Percentiles rank a stretch among this genome's conserved stretches.
Conservation (phyloP, 768 basidiomycete genomes). For the Russula lepida region DNA sequence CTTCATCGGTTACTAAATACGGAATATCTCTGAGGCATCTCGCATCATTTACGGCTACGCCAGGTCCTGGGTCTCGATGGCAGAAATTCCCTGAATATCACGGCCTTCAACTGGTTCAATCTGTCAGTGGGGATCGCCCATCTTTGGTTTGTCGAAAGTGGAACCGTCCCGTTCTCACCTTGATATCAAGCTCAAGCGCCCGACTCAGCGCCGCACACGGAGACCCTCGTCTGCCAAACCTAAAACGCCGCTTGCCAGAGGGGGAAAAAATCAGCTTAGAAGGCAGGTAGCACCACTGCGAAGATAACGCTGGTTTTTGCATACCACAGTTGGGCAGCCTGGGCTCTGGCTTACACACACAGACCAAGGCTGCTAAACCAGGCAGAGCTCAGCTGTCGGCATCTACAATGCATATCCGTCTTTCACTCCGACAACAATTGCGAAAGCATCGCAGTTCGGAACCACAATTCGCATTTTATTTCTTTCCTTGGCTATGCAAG, state of each 20-base stretch:
- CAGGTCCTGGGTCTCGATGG: not conserved
- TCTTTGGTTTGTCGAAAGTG: not conserved
- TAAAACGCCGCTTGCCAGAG: constrained; percentile 18
- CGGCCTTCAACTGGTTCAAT: not conserved
- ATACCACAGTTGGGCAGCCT: not conserved
- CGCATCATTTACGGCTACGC: constrained; percentile 9
- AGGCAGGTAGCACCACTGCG: constrained; percentile 4
- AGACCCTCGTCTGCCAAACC: constrained; percentile 20
- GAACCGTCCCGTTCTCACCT: not conserved
- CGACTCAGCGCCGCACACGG: constrained; percentile 15
- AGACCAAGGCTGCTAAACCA: not conserved
- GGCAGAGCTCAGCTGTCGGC: not conserved
- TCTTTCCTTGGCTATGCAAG: not conserved
- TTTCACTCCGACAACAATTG: not conserved
- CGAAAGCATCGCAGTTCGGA: not conserved
- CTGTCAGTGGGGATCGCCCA: not conserved
- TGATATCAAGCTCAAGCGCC: constrained; percentile 14
- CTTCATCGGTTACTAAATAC: constrained; percentile 8
- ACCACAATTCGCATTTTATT: not conserved
- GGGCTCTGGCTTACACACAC: not conserved
- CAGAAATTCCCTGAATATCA: not conserved
- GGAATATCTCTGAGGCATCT: not conserved
- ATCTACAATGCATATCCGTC: not conserved
- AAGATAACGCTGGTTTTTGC: not conserved
- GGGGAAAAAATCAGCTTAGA: constrained; percentile 13